These are phyloP conservation scores for Rosellinia necatrix DNA, from an alignment of 2,329 filamentous ascomycete species.

Conservation along the genomic window DNA sequence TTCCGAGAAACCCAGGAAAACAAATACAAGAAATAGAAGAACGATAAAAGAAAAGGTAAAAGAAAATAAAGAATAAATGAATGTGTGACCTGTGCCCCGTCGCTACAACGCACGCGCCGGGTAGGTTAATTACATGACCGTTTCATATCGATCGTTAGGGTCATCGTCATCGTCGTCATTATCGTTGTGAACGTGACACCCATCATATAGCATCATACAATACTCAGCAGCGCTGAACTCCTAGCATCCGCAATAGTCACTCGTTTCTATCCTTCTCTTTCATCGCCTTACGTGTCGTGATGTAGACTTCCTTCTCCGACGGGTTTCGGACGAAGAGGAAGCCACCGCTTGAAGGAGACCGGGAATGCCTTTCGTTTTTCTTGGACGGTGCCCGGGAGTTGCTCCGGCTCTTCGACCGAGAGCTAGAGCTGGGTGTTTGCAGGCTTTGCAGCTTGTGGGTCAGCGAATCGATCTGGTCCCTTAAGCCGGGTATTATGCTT, in stretches of 20 bases:
- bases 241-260: constrained; percentile 22
- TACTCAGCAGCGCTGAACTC: constrained; percentile 13
- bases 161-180: constrained; percentile 1
- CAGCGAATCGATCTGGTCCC: constrained; percentile 33
- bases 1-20: background rate
- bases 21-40: background rate
- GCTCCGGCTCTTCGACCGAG: constrained; percentile 34
- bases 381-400: constrained; percentile 34
- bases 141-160: constrained; percentile 11
- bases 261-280: constrained; percentile 31
- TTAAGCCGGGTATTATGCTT: constrained; percentile 32
- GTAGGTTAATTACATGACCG: constrained; percentile 16
- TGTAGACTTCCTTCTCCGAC: constrained; percentile 32
- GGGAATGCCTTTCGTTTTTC: constrained; percentile 36
- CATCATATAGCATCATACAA: background rate
- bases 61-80: constrained; percentile 22
- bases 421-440: background rate
- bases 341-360: constrained; percentile 33
- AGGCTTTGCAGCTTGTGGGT: constrained; percentile 30
- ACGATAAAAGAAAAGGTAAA: background rate
- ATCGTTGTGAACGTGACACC: too few species aligned
- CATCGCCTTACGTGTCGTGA: constrained; percentile 37
- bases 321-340: constrained; percentile 37
- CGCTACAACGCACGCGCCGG: background rate
- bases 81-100: constrained; percentile 9